phyloP scores from a whole-genome alignment of 2,329 filamentous ascomycete genomes.

The Neurospora sp. region DNA sequence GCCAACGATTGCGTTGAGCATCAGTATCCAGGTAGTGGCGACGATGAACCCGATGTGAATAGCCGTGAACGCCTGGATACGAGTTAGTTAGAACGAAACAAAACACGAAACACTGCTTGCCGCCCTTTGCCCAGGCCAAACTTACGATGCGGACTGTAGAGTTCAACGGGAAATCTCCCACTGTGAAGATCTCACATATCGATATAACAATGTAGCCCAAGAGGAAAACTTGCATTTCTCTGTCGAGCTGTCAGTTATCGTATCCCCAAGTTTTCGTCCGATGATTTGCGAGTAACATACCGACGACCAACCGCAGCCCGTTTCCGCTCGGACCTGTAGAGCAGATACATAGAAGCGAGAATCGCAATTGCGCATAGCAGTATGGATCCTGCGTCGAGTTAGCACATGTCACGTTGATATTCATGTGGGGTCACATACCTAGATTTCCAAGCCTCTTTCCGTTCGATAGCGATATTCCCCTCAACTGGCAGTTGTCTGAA shows the following conservation, averaged over 20 bases:
- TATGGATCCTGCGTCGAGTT: constrained; percentile 60
- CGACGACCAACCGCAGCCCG: constrained; percentile 87
- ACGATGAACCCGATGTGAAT: constrained; percentile 85
- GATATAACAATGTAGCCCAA: constrained; percentile 75
- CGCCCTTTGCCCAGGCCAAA: constrained; percentile 9
- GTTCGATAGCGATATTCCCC: constrained; percentile 61
- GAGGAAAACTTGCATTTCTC: constrained; percentile 95
- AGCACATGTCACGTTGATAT: constrained; percentile 6
- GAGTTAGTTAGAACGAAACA: not conserved
- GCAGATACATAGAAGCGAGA: constrained; percentile 50
- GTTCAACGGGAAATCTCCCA: constrained; percentile 76
- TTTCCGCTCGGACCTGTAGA: constrained; percentile 79
- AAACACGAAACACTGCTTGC: not conserved
- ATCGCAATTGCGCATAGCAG: constrained; percentile 73
- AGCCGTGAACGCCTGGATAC: constrained; percentile 65
- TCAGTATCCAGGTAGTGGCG: constrained; percentile 79
- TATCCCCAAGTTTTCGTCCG: not conserved
- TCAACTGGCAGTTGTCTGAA: constrained; percentile 55
- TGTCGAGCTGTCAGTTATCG: constrained; percentile 26
- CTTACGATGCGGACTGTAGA: constrained; percentile 61
- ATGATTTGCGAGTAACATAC: constrained; percentile 35
- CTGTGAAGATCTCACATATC: constrained; percentile 93
- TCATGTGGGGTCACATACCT: constrained; percentile 41
- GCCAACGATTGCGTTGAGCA: constrained; percentile 86
- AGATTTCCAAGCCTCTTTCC: constrained; percentile 67